These are phyloP conservation scores for Juncus effusus DNA, from an alignment of 176 grass and related monocot species.

Conservation along the genomic window DNA sequence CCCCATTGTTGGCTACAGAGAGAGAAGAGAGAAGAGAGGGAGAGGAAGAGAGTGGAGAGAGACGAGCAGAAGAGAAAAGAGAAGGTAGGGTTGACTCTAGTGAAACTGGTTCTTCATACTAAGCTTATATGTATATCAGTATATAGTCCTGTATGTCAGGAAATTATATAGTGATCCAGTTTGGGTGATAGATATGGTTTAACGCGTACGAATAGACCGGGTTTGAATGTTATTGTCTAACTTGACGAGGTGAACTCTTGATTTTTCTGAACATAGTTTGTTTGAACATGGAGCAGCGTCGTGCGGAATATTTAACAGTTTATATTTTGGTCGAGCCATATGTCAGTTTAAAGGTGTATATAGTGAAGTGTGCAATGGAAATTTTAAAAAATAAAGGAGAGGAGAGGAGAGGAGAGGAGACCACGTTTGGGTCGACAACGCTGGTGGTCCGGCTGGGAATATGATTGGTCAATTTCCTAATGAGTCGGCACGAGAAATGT, in stretches of 20 bases:
- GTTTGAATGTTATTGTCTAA: neutral
- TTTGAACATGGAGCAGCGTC: neutral
- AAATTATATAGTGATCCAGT: neutral
- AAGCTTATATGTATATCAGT: neutral
- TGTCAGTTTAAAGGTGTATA: neutral
- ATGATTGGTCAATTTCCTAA: neutral
- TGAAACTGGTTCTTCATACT: neutral
- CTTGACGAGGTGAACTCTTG: neutral
- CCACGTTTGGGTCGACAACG: constrained; percentile 15
- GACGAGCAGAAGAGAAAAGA: neutral
- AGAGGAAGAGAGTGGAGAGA: neutral
- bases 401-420: neutral
- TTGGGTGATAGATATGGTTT: neutral
- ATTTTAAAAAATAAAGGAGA: neutral
- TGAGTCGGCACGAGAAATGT: too few relatives aligned
- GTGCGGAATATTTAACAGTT: neutral
- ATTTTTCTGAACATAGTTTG: neutral
- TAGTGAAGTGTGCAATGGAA: neutral
- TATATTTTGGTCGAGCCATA: neutral
- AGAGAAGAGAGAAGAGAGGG: constrained; percentile 15
- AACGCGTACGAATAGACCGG: neutral
- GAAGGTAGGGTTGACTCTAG: constrained; percentile 4
- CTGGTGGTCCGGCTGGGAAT: neutral
- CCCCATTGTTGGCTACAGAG: constrained; percentile 51
- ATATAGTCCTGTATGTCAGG: neutral